Base-by-base conservation (phyloP, 176 grass and related monocot genomes). In the Oryza brachyantha region DNA sequence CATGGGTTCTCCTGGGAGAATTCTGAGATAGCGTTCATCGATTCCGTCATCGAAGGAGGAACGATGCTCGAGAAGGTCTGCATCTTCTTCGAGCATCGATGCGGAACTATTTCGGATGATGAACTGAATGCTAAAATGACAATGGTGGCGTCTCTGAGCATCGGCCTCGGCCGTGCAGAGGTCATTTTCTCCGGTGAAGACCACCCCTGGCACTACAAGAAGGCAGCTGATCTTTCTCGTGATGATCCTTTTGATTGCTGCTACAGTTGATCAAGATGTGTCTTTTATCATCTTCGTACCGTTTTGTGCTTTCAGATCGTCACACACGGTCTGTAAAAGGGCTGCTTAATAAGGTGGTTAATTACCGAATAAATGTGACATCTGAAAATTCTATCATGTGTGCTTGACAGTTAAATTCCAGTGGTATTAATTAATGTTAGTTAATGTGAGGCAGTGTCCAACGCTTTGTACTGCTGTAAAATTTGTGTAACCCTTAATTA, bases 1-100 rank as follows among this genome's bases (percentile, higher is more conserved):
- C 54, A 75, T 75, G 55, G 35, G 55, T 61, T 75, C 55, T 57
- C n/a, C 1, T 38, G 73, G 73, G 35, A 75, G n/a, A 16, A 61
- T 28, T 39, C 3, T 29, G 73, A 75, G 14, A 26, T 75, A 2
- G 52, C 24, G 24, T 75, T 75, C 73, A 57, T 75, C 24, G 59
- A 40, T 28, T 75, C 36, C 19, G 42, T 75, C 29, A 26, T 41
- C 13, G n/a, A 60, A 16, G 35, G 55, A 41, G 73, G 35, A 41
- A 13, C 19, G 22, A 5, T 75, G 55, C 73, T 75, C 9, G 28
- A 75, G 73, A 61, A 29, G 14, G 61, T 75, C 10, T 55, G 8
- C 9, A 55, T 55, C 50, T 55, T 55, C 50, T 55, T 55, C 21
- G 14, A 22, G 50, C 13, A 10, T 61, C 9, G 25, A 26, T 16